Percentiles rank a stretch among this genome's conserved stretches.
These are phyloP conservation scores for Phytophthora agathidicida DNA, from an alignment of 352 stramenopile genomes.

Conservation along the genomic window DNA sequence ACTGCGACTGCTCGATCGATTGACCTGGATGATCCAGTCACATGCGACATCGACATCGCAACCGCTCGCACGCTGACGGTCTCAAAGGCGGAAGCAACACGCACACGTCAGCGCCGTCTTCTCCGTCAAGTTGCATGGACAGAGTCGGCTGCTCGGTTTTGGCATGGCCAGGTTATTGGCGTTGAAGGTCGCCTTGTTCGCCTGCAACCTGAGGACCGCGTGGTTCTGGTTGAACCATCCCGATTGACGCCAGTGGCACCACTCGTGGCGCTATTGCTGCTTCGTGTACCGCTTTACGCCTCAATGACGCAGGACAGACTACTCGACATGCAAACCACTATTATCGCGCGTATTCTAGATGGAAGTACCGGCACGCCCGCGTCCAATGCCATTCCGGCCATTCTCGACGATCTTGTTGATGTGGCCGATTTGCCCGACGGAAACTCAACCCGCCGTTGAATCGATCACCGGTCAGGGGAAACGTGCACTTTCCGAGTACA, in stretches of 20 bases:
- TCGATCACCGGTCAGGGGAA: slow-evolving; percentile 3
- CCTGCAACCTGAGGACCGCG: slow-evolving; percentile 4
- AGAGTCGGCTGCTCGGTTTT: slow-evolving; percentile 1
- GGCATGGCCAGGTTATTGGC: slow-evolving; percentile 17
- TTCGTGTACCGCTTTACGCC: background rate
- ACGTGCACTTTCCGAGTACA: slow-evolving; percentile 1
- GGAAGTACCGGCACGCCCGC: background rate
- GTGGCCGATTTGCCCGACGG: background rate
- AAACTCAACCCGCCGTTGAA: background rate
- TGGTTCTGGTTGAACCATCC: slow-evolving; percentile 1
- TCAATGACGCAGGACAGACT: background rate
- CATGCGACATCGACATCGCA: background rate
- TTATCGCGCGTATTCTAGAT: slow-evolving; percentile 7
- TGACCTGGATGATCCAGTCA: background rate
- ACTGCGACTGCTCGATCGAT: background rate
- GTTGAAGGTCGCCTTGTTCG: slow-evolving; percentile 2
- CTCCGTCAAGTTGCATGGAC: slow-evolving; percentile 9
- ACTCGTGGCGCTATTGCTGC: slow-evolving; percentile 4
- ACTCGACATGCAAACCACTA: slow-evolving; percentile 3
- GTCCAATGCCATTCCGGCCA: slow-evolving; percentile 6
- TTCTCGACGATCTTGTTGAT: background rate
- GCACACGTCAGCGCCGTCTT: background rate
- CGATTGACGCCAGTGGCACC: background rate
- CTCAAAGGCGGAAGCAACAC: slow-evolving; percentile 7
- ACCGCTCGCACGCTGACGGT: background rate